Evolutionary conservation across 2,329 filamentous ascomycete species (phyloP), one percentile per base, ranked within the genome.

Genomic region (Penicillium frequentans): DNA sequence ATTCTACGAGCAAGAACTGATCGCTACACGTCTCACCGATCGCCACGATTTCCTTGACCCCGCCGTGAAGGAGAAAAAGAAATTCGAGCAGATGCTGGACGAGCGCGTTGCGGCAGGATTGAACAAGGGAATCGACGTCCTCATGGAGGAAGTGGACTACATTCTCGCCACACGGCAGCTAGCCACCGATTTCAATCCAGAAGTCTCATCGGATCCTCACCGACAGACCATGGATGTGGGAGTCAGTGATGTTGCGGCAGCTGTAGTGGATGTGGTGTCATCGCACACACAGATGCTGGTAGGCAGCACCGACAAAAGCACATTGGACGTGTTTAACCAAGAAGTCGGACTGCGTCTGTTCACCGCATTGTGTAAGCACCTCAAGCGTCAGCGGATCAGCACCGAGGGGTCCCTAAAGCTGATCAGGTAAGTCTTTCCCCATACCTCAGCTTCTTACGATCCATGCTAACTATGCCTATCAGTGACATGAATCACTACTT

Each of bases 71-170:
- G 93, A 95, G 63, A 99, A 99, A 84, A 98, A 97, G 79, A 92
- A 91, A 64, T 99, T 98, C 68, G 95, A 99, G 80, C 93, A 97
- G 71, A 96, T 97, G 90, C 87, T 99, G 1, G 95, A 99, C 70
- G 95, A 98, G 76, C 90, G 91, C 58, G 95, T 99, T 8, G 95
- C 95, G 4, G 92, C 93, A 9, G 96, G 96, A 1, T 80, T 99
- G 61, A 97, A 97, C 75, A 97, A 96, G 78, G 95, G 95, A 62
- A 98, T 99, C 61, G 93, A 99, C 70, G 95, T 97, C 56, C 84
- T 99, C 44, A 98, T 99, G 90, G 92, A 96, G 67, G 95, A 99
- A 77, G 93, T 98, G 27, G 95, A 99, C 73, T 97, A 96, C 71
- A 84, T 99, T 35, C 92, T 92, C 67, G 92, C 90, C 19, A 96